Evolutionary conservation across 2,329 filamentous ascomycete genomes (phyloP), one percentile per base, ranked within the genome.

Genomic region (Aspergillus japonicus): DNA sequence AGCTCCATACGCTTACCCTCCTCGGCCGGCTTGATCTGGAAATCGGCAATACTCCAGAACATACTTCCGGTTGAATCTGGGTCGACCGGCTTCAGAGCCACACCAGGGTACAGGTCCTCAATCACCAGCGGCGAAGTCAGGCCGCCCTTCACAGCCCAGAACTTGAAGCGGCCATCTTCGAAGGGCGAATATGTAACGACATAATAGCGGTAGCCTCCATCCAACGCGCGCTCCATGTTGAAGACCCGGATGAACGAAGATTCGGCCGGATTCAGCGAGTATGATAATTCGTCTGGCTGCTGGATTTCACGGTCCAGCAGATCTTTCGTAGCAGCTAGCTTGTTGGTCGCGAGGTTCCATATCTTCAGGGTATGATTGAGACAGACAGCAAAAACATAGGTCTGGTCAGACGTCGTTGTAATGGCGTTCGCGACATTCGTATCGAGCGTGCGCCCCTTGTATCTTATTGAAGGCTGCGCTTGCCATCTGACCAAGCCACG

Each of bases 151-250:
- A 89, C 85, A 56, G 85, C 85, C 91, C 93, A 99, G 72, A 99
- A 93, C 74, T 96, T 98, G 82, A 99, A 98, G 71, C 94, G 89
- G 39, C 95, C 90, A 47, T 88, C 85, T 31, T 92, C 90, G 64
- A 95, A 87, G 0, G 95, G 94, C 11, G 93, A 97, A 75, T 92
- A 96, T 8, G 92, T 94, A 42, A 91, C 87, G 56, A 94, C 85
- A 60, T 84, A 83, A 70, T 87, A 88, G 44, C 77, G 71, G 62
- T 81, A 80, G 21, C 77, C 78, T 16, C 73, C 73, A 54, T 80
- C 77, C 29, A 80, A 67, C 21, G 80, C 78, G 19, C 78, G 78
- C 50, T 80, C 77, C 12, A 82, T 81, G 14, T 87, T 85, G 56
- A 93, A 82, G 19, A 96, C 81, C 58, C 89, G 87, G 59, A 97